Conservation (phyloP, 495 filamentous ascomycete species). For the Talaromyces proteolyticus region DNA sequence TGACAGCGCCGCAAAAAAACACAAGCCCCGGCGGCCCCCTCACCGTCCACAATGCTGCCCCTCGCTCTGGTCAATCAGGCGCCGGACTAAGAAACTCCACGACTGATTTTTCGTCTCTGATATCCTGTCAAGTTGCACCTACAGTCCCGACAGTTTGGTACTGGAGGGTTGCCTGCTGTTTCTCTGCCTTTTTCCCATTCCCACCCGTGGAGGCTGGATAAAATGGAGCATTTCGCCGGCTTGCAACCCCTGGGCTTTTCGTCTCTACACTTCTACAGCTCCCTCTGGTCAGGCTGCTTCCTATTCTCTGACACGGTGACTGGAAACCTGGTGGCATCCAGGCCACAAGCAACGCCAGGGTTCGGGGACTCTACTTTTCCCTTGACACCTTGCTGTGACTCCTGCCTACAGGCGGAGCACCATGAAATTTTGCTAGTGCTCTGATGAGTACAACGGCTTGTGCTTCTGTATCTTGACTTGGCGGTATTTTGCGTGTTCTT, state of each 20-base stretch:
- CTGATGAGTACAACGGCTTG: background rate
- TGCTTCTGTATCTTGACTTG: background rate
- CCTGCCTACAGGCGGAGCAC: background rate
- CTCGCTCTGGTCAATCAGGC: background rate
- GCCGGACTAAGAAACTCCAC: slow-evolving; percentile 5
- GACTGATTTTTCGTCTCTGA: background rate
- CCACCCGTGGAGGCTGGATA: background rate
- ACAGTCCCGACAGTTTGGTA: slow-evolving; percentile 8
- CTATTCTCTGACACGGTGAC: background rate
- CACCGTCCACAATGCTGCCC: background rate
- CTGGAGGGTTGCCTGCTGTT: slow-evolving; percentile 7
- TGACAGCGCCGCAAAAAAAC: slow-evolving; percentile 7
- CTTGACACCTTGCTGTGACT: background rate
- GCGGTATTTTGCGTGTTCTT: background rate
- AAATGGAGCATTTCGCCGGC: background rate
- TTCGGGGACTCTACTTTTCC: too few species aligned
- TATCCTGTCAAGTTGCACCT: slow-evolving; percentile 2
- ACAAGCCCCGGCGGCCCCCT: background rate
- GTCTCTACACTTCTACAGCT: background rate
- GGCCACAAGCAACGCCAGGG: too few species aligned
- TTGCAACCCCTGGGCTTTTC: background rate
- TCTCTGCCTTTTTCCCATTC: background rate
- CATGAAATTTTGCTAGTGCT: background rate
- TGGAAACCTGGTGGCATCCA: too few species aligned
- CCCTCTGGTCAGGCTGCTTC: background rate